Evolutionary conservation across 2,329 filamentous ascomycete species (phyloP), one percentile per base, ranked within the genome.

Genomic region (Calonectria hawksworthii): DNA sequence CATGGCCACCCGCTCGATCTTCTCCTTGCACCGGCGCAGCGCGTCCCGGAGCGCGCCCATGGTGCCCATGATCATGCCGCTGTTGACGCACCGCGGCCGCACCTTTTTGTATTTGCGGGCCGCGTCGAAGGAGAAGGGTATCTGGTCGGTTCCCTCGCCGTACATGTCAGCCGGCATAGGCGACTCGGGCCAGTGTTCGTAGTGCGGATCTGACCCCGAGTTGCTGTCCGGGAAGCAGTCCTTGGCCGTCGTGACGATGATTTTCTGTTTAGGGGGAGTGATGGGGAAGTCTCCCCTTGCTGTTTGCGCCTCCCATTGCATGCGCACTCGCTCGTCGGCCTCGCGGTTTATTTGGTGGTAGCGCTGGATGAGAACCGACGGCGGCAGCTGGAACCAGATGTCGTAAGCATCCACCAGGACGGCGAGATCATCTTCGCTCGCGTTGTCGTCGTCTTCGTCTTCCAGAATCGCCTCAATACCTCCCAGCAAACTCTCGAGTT

Each of bases 331-430:
- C 4, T 77, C 79, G 63, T 86, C 80, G 16, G 84, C 84, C 50
- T 85, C 81, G 7, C 75, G 75, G 72, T 86, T 86, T 30, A 86
- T 76, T 18, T 78, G 77, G 65, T 85, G 84, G 69, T 83, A 86
- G 10, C 85, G 82, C 50, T 84, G 72, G 7, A 86, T 81, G 2
- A 86, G 80, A 1, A 85, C 84, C 7, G 83, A 83, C 0, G 84
- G 83, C 0, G 85, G 85, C 0, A 86, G 80, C 66, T 86, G 85
- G 52, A 86, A 86, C 85, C 85, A 86, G 47, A 84, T 77, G 52
- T 86, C 84, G 74, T 86, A 83, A 0, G 84, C 83, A 30, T 86
- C 85, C 2, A 86, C 83, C n/a, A 86, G 77, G 0, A 86, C 76
- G 0, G 82, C 81, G 1, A 86, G 72, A 69, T 85, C 83, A 14